Base-by-base conservation (phyloP, 176 grass and related monocot species). In the Lolium rigidum region DNA sequence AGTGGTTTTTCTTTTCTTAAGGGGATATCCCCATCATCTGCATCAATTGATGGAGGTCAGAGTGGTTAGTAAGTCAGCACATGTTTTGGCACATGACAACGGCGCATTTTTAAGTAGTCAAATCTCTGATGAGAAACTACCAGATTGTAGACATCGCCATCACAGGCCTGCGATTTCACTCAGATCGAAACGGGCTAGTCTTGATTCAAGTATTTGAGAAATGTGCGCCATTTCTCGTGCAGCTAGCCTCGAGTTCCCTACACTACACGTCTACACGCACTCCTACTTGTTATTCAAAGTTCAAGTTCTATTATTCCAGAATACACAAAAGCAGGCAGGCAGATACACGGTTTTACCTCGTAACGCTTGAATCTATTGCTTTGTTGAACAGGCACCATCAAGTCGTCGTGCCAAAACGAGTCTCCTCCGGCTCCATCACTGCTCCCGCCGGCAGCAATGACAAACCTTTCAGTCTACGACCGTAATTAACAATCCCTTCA, bases 321-420 rank as follows among this genome's bases (percentile, higher is more conserved):
- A 48, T 48, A 48, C 46, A 48, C 46, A 48, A 48, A 10, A 43
- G 41, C 7, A 43, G 41, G 4, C 41, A 43, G 7, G 4, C 41
- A 43, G 41, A 43, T 0, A 43, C 41, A 43, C 41, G 41, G 7
- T 6, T 43, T 43, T 43, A 43, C 41, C 41, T 43, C 41, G 5
- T 43, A 43, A 43, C 41, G 1, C 41, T 43, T 8, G 41, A 43
- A 43, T 43, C 41, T 43, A 8, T 43, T n/a, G 21, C 56, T 58
- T 3, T 60, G n/a, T 22, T 44, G 85, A 35, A 24, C 74, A 93
- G 91, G 91, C 64, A 91, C 75, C 84, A 76, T 94, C 84, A 82
- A 76, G 66, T 43, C 79, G 7, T 85, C 82, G 5, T 94, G 92
- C 87, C 12, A 43, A 58, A 50, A 85, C 44, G 67, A 7, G 13